Conservation (phyloP, 1,284 basidiomycete species). For the Sanghuangporus sanghuang region DNA sequence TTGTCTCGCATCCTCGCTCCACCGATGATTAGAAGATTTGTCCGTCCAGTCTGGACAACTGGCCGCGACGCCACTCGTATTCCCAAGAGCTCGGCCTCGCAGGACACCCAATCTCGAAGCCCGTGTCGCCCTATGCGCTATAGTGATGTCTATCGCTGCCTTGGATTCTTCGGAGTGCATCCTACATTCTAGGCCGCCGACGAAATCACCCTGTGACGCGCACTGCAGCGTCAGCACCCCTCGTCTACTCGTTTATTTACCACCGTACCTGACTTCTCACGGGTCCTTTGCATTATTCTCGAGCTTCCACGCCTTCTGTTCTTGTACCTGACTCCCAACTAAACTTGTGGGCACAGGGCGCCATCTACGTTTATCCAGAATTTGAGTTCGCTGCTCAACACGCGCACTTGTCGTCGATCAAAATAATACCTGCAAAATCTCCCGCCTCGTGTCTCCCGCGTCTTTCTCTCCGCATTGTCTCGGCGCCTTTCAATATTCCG, state of each 20-base stretch:
- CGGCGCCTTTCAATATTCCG: constrained; percentile 1
- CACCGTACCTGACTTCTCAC: constrained; percentile 1
- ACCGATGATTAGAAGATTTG: constrained; percentile 1
- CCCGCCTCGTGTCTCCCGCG: background rate
- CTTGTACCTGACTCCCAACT: background rate
- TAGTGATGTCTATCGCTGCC: background rate
- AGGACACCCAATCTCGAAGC: background rate
- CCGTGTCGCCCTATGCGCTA: background rate
- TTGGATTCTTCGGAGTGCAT: background rate
- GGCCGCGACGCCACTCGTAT: background rate
- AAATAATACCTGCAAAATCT: background rate
- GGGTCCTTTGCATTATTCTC: background rate
- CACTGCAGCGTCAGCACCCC: background rate
- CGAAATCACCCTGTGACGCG: background rate
- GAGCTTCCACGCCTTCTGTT: background rate
- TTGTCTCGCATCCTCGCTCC: background rate
- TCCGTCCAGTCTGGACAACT: background rate
- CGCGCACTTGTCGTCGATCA: background rate
- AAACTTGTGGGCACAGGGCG: background rate
- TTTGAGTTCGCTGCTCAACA: background rate
- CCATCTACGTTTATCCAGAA: background rate
- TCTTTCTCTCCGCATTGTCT: background rate
- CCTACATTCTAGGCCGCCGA: background rate
- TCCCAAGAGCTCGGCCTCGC: background rate
- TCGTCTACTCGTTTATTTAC: constrained; percentile 12